A percentile compares a stretch with the other conserved stretches of the same genome.
These are phyloP conservation scores for Corinectria fuckeliana DNA, from an alignment of 2,329 filamentous ascomycete genomes.

Conservation along the genomic window DNA sequence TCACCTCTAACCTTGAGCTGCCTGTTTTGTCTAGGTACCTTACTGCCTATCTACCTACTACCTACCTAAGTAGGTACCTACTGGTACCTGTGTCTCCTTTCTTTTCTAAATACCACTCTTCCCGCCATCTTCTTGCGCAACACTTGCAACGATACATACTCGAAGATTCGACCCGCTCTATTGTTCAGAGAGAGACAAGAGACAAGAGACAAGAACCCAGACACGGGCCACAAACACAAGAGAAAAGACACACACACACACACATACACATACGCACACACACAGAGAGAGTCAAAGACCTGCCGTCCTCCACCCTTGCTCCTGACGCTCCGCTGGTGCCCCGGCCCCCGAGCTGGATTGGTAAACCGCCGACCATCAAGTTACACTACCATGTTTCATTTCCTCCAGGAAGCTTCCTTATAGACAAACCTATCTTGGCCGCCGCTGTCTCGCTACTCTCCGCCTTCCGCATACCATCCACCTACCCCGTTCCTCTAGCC, in stretches of 20 bases:
- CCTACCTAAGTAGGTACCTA: no score
- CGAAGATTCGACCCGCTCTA: conserved; percentile 14
- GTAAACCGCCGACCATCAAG: conserved; percentile 39
- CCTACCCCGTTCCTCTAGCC: conserved; percentile 11
- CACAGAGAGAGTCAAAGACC: neutral
- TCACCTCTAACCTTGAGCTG: neutral
- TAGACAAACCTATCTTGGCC: conserved; percentile 23
- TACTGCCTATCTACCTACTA: neutral
- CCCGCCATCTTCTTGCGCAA: neutral
- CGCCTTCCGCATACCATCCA: conserved; percentile 14
- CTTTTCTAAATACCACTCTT: neutral
- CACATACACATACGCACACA: neutral
- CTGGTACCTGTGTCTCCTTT: no score
- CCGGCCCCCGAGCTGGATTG: conserved; percentile 35
- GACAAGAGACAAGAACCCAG: conserved; percentile 6
- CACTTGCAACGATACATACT: conserved; percentile 7
- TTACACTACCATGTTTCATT: conserved; percentile 48
- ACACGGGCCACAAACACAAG: conserved; percentile 4
- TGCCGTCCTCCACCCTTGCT: neutral
- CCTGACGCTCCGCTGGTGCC: conserved; percentile 7
- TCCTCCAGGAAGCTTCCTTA: conserved; percentile 35
- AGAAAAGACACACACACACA: conserved; percentile 2
- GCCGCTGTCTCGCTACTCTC: conserved; percentile 13
- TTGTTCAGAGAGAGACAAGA: conserved; percentile 9
- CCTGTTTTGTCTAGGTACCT: neutral